phyloP scores from a whole-genome alignment of 257 asterid species.

The Solanum sparsipilum region DNA sequence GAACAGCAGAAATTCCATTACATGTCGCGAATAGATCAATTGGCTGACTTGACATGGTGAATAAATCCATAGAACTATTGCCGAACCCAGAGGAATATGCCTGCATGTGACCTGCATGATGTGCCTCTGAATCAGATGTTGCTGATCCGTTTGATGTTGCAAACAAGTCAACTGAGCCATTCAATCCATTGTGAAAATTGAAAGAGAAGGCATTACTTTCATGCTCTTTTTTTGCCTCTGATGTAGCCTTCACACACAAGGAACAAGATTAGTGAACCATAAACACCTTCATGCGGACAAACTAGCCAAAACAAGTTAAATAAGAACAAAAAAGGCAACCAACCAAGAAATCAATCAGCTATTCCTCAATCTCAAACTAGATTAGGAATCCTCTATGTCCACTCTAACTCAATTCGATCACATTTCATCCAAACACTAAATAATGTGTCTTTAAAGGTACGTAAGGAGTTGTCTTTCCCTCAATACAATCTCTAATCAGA shows the following conservation, averaged over 20 bases:
- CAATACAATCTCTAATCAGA: neutral
- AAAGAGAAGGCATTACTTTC: conserved; percentile 22
- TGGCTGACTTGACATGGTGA: conserved; percentile 18
- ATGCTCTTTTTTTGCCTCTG: conserved; percentile 16
- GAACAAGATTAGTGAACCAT: conserved; percentile 19
- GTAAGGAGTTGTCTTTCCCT: neutral
- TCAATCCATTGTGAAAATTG: conserved; percentile 18
- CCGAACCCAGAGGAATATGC: neutral
- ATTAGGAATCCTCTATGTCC: neutral
- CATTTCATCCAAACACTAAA: neutral
- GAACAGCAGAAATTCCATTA: conserved; percentile 21
- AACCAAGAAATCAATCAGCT: neutral
- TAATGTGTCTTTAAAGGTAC: neutral
- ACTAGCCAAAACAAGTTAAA: neutral
- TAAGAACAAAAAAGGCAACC: neutral
- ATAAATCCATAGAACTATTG: conserved; percentile 22
- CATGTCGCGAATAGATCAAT: conserved; percentile 30
- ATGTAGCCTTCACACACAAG: conserved; percentile 32
- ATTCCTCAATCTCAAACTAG: neutral
- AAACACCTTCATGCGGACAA: neutral
- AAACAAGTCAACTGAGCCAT: neutral
- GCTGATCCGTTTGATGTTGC: neutral
- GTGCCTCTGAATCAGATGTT: neutral
- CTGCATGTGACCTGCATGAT: neutral
- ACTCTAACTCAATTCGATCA: neutral